Percentiles rank a stretch among this genome's conserved stretches.
These are phyloP conservation scores for Ceratobasidium sp. DNA, from an alignment of 1,284 basidiomycete species.

Conservation along the genomic window DNA sequence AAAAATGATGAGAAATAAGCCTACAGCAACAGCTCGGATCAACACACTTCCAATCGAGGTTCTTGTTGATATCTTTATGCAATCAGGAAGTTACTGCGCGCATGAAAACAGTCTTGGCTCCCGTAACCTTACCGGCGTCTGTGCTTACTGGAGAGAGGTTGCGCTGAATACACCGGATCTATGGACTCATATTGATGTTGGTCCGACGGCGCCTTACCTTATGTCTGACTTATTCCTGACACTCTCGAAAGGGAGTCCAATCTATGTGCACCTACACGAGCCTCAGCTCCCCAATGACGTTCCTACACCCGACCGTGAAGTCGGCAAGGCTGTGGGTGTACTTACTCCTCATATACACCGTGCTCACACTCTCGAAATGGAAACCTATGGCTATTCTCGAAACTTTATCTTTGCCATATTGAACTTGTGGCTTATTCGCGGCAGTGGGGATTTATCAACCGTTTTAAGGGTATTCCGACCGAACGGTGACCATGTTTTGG, in stretches of 20 bases:
- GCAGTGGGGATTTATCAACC: background rate
- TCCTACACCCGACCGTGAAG: background rate
- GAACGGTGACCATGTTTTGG: background rate
- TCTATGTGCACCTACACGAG: background rate
- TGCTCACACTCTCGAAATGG: background rate
- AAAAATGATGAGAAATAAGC: background rate
- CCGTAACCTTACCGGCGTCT: background rate
- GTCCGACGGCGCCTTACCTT: background rate
- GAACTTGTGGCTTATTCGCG: background rate
- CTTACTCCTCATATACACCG: background rate
- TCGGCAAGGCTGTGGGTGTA: background rate
- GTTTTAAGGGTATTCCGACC: background rate
- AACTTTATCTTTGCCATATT: background rate
- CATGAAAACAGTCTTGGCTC: background rate
- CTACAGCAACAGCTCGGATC: background rate
- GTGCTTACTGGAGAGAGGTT: background rate
- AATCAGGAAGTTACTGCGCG: background rate
- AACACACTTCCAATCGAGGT: constrained; percentile 1
- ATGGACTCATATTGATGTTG: background rate
- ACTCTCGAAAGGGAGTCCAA: background rate
- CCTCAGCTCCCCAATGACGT: background rate
- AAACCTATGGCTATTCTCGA: background rate
- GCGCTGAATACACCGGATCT: background rate
- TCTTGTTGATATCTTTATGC: background rate
- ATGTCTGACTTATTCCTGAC: background rate